Conservation (phyloP, 805 yeast genomes). For the Nakazawaea wyomingensis region DNA sequence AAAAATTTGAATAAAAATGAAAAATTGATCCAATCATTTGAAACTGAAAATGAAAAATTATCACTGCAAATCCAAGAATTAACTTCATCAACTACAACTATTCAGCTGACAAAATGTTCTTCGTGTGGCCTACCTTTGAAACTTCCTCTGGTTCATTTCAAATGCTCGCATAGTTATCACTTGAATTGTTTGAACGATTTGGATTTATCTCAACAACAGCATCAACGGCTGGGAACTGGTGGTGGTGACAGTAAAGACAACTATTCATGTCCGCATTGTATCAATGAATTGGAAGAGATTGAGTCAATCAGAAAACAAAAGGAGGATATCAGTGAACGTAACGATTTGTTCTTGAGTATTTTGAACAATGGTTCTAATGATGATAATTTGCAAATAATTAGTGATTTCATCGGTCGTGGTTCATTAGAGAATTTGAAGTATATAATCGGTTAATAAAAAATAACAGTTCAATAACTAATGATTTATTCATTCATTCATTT, state of each 20-base stretch:
- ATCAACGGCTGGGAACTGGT: too few species aligned
- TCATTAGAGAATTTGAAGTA: constrained; percentile 49
- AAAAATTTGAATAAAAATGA: constrained; percentile 65
- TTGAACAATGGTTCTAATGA: constrained; percentile 41
- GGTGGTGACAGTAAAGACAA: too few species aligned
- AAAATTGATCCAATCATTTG: constrained; percentile 62
- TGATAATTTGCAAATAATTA: constrained; percentile 68
- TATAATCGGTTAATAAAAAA: constrained; percentile 4
- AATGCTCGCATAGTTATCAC: constrained; percentile 84
- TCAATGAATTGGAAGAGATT: constrained; percentile 64
- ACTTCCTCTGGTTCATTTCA: constrained; percentile 76
- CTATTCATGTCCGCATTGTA: constrained; percentile 69
- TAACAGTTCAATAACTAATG: not conserved
- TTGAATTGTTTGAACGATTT: constrained; percentile 62
- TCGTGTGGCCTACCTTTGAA: constrained; percentile 64
- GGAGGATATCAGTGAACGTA: constrained; percentile 53
- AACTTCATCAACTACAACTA: constrained; percentile 38
- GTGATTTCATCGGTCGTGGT: constrained; percentile 85
- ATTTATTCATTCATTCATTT: not conserved
- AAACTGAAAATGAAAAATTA: constrained; percentile 56
- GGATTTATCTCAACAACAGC: constrained; percentile 28
- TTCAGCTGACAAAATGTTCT: constrained; percentile 61
- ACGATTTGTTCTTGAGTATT: constrained; percentile 56
- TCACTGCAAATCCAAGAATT: constrained; percentile 48
- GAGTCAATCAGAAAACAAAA: constrained; percentile 55